Base-by-base conservation (phyloP, 106 monocot genomes). In the Amphibolis antarctica region DNA sequence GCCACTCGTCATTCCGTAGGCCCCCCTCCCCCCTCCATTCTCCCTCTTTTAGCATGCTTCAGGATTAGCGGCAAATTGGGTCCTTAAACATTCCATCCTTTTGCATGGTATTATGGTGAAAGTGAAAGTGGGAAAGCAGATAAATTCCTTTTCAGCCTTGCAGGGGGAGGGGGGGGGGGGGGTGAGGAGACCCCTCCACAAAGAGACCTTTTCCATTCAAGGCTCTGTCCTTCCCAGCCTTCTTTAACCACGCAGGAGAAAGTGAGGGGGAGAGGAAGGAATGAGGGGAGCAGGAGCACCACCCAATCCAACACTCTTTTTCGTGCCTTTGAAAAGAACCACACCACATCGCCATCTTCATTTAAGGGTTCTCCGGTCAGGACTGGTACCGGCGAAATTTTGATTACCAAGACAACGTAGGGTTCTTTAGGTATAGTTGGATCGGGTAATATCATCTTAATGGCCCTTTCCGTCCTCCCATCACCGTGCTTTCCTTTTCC, bases 91-190 rank as follows among this genome's bases (percentile, higher is more conserved):
- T 60, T 30, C 60, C 29, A 59, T 59, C 20, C 18, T 19, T 42
- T 42, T 36, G 31, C 12, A 13, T 60, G 42, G 36, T 60, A 17
- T 28, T 57, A 21, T 47, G 9, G 23, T 46, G 17, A 64, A 64
- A 64, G 64, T 48, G 47, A 64, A 64, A 64, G 64, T 64, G 25
- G 60, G 64, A 64, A 64, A 64, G 46, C 55, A 48, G 28, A 64
- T 26, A 47, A 48, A 48, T 64, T 64, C 64, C 23, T 61, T 46
- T 63, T 63, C 63, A 63, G 46, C 28, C 46, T 64, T 64, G 25
- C 43, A 42, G 25, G 12, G 21, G 59, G 10, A 53, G 60, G 27
- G 18, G 36, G 31, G 36, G 29, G 15, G 59, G 42, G 36, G 60
- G 36, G 9, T 12, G 30, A 49, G 49, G 43, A 61, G 60, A 61